Conservation (phyloP, 352 stramenopile species). For the Globisporangium canariense region DNA sequence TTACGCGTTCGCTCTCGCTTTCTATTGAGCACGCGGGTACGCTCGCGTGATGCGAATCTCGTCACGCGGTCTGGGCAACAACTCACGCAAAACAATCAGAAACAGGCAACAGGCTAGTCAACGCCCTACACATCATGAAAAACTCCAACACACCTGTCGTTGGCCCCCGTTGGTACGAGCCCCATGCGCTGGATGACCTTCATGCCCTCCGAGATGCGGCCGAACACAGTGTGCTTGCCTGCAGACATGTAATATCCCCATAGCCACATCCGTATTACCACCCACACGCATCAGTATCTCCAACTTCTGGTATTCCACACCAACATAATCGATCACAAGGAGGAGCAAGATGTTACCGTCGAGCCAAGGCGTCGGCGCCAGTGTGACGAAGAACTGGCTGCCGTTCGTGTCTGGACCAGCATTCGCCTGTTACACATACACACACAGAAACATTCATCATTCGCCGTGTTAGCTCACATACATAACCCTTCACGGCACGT, state of each 20-base stretch:
- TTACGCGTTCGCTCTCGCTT: conserved; percentile 2
- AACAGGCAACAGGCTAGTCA: no score
- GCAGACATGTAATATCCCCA: not conserved
- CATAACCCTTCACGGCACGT: not conserved
- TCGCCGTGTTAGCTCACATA: not conserved
- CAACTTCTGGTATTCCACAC: not conserved
- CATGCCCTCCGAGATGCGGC: conserved; percentile 91
- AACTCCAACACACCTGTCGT: conserved; percentile 59
- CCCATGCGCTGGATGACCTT: conserved; percentile 91
- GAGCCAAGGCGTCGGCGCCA: conserved; percentile 92
- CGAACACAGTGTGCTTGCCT: conserved; percentile 94
- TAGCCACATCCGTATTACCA: no score
- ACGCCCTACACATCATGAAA: no score
- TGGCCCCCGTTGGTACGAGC: conserved; percentile 81
- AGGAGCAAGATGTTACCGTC: conserved; percentile 53
- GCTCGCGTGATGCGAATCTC: conserved; percentile 74
- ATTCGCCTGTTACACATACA: conserved; percentile 58
- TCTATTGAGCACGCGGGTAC: conserved; percentile 58
- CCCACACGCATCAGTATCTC: no score
- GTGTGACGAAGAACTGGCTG: conserved; percentile 94
- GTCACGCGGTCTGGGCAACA: conserved; percentile 54
- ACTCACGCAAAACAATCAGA: not conserved
- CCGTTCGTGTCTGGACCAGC: conserved; percentile 90
- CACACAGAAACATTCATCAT: not conserved
- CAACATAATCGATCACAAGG: no score